These are phyloP conservation scores for Pythium folliculosum DNA, from an alignment of 352 stramenopile genomes.

Conservation along the genomic window DNA sequence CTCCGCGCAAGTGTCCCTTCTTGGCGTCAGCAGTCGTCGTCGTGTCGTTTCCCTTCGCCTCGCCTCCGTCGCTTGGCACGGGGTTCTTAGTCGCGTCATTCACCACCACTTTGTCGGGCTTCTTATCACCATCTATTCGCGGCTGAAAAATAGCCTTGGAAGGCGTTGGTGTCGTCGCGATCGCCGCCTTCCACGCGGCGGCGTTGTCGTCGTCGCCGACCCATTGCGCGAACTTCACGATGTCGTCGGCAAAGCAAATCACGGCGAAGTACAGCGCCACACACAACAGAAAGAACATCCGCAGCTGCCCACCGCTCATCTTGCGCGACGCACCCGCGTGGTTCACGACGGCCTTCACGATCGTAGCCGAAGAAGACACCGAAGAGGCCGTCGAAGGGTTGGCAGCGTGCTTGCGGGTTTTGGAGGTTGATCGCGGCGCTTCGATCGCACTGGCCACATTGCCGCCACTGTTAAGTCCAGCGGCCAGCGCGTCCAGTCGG, in stretches of 20 bases:
- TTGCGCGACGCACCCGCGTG: constrained; percentile 7
- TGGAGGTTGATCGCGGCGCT: constrained; percentile 3
- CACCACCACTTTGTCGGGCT: not conserved
- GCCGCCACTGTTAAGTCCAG: not conserved
- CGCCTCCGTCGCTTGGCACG: not conserved
- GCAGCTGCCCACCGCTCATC: constrained; percentile 36
- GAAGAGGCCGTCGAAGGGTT: not conserved
- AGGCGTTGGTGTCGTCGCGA: not conserved
- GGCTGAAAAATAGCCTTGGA: not conserved
- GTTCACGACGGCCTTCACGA: not conserved
- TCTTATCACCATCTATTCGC: not conserved
- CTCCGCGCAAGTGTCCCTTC: constrained; percentile 14
- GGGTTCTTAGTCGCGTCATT: not conserved
- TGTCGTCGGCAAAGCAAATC: constrained; percentile 59
- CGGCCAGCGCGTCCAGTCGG: not conserved
- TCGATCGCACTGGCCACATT: not conserved
- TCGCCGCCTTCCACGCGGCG: constrained; percentile 2
- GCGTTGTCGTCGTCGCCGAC: constrained; percentile 22
- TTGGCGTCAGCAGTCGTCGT: not conserved
- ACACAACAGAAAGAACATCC: constrained; percentile 54
- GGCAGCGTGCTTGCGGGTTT: constrained; percentile 1
- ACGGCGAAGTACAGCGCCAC: constrained; percentile 50
- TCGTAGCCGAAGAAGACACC: not conserved
- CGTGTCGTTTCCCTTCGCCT: not conserved
- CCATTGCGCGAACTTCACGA: constrained; percentile 30